A percentile compares a stretch with the other conserved stretches of the same genome.
phyloP scores from a whole-genome alignment of 2,329 filamentous ascomycete species.

The Fusarium bactridioides region DNA sequence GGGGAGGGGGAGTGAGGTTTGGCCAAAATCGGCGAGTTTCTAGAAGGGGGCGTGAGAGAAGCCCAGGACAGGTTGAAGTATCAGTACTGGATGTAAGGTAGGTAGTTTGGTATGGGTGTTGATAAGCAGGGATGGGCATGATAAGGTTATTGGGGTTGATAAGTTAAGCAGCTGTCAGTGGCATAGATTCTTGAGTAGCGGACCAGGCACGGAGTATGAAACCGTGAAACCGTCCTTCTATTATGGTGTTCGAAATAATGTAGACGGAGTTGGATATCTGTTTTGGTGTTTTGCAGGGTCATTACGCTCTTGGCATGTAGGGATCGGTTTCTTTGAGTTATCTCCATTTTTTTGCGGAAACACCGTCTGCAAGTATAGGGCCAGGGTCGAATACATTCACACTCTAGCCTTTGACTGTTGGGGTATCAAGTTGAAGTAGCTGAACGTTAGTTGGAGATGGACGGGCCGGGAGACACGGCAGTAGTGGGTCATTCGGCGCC shows the following conservation, averaged over 20 bases:
- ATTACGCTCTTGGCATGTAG: constrained; percentile 10
- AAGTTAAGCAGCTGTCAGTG: background rate
- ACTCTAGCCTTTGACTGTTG: background rate
- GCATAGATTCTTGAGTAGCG: background rate
- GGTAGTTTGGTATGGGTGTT: background rate
- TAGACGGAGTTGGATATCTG: background rate
- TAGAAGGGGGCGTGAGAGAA: constrained; percentile 21
- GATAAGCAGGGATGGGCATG: constrained; percentile 23
- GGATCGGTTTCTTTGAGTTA: constrained; percentile 16
- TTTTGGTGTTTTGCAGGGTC: constrained; percentile 3
- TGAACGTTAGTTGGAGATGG: background rate
- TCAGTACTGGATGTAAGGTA: background rate
- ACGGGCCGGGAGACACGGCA: background rate
- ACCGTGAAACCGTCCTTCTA: constrained; percentile 13
- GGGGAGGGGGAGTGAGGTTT: constrained; percentile 14
- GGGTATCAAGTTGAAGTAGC: background rate
- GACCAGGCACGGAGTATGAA: background rate
- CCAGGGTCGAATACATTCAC: background rate
- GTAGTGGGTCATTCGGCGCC: constrained; percentile 1
- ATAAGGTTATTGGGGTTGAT: constrained; percentile 23
- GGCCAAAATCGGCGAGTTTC: background rate
- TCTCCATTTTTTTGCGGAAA: background rate
- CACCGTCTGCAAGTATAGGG: background rate
- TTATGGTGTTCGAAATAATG: background rate
- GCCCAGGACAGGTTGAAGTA: background rate